Percentiles rank a stretch among this genome's conserved stretches.
Conservation (phyloP, 495 filamentous ascomycete species). For the Hypoxylon subgilvum region DNA sequence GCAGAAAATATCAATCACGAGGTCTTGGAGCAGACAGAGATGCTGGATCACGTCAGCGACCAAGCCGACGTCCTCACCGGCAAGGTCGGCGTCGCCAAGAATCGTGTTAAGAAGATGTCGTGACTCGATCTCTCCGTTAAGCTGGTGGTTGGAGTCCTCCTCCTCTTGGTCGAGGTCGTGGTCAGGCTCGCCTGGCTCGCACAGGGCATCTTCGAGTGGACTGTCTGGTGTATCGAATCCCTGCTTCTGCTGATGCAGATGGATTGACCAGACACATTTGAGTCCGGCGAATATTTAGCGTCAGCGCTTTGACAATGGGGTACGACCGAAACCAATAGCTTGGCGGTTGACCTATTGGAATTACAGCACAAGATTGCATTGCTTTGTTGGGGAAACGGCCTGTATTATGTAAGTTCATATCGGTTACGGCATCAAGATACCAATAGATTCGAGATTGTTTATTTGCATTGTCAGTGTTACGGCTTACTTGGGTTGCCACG, state of each 20-base stretch:
- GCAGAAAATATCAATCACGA: conserved; percentile 85
- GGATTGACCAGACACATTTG: neutral
- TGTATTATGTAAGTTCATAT: conserved; percentile 17
- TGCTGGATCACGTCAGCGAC: conserved; percentile 76
- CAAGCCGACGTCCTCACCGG: conserved; percentile 73
- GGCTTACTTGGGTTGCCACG: too few species aligned
- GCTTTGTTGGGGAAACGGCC: conserved; percentile 6
- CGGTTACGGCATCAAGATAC: conserved; percentile 28
- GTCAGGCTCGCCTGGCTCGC: conserved; percentile 21
- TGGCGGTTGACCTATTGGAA: neutral
- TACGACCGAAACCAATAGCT: conserved; percentile 7
- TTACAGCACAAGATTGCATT: conserved; percentile 6
- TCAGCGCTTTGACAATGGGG: conserved; percentile 4
- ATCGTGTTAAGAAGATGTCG: conserved; percentile 74
- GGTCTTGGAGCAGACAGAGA: conserved; percentile 79
- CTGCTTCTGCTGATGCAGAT: conserved; percentile 19
- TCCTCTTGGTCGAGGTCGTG: conserved; percentile 24
- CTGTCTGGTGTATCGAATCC: conserved; percentile 34
- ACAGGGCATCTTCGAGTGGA: conserved; percentile 32
- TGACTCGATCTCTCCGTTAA: conserved; percentile 33
- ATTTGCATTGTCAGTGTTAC: neutral
- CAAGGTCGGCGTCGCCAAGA: conserved; percentile 84
- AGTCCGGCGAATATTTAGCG: conserved; percentile 7
- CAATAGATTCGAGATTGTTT: conserved; percentile 35
- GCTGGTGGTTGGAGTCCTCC: conserved; percentile 12